A percentile compares a stretch with the other conserved stretches of the same genome.
Evolutionary conservation across 352 stramenopile species (phyloP).

Genomic region (Phytopythium delawarense): DNA sequence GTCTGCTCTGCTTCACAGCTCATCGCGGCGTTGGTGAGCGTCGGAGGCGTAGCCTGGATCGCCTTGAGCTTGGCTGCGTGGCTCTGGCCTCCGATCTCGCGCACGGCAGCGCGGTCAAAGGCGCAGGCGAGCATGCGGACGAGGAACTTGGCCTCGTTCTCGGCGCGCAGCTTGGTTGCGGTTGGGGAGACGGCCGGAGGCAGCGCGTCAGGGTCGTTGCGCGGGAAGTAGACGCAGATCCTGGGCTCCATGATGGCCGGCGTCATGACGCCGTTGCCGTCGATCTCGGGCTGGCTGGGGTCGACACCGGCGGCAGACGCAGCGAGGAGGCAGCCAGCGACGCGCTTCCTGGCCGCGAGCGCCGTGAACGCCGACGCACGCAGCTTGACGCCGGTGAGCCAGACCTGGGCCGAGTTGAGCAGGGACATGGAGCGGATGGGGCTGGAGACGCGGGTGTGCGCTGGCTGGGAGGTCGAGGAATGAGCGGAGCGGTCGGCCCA

Average conservation of each 20-base stretch:
- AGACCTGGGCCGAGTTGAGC: not conserved
- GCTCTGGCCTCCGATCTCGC: not conserved
- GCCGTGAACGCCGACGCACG: not conserved
- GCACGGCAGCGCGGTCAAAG: not conserved
- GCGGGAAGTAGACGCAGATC: slow-evolving; percentile 2
- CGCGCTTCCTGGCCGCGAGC: not conserved
- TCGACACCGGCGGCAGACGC: not conserved
- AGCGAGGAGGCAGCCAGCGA: not conserved
- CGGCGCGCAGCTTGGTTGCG: not conserved
- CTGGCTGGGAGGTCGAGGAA: not conserved
- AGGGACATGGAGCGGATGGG: not conserved
- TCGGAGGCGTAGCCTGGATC: not conserved
- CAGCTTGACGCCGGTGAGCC: not conserved
- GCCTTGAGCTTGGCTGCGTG: not conserved
- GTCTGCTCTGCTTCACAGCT: not conserved
- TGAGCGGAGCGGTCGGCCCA: not conserved
- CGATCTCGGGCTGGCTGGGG: not conserved
- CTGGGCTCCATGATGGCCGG: not conserved
- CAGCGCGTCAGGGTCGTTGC: not conserved
- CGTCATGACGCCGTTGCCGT: not conserved
- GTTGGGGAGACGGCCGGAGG: not conserved
- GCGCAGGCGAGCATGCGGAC: not conserved
- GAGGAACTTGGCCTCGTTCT: not conserved
- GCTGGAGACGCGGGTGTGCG: not conserved
- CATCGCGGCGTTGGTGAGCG: not conserved